phyloP scores from a whole-genome alignment of 1,139 yeast species.

The Pichia sp. region DNA sequence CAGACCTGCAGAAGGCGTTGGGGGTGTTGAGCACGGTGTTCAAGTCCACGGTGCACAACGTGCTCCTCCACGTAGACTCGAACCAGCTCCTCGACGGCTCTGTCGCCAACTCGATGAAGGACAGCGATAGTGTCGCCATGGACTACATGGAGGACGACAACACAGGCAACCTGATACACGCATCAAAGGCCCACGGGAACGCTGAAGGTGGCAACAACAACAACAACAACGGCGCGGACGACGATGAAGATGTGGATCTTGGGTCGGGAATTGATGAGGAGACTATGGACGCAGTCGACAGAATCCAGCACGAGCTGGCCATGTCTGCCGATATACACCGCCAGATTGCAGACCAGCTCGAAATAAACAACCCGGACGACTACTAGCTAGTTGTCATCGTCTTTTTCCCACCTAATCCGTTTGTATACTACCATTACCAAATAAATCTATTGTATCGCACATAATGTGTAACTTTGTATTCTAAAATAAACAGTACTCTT shows the following conservation, averaged over 20 bases:
- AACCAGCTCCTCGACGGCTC: conserved; percentile 10
- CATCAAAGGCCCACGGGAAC: neutral
- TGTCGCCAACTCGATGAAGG: neutral
- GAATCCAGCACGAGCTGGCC: conserved; percentile 15
- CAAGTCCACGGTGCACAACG: conserved; percentile 60
- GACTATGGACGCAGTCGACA: conserved; percentile 13
- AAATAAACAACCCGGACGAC: conserved; percentile 10
- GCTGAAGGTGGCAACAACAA: neutral
- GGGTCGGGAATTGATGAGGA: conserved; percentile 14
- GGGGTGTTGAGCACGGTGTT: conserved; percentile 62
- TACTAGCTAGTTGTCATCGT: neutral
- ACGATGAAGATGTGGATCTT: conserved; percentile 13
- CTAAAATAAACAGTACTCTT: neutral
- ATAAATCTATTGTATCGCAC: neutral
- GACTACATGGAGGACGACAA: conserved; percentile 1
- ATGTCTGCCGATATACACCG: conserved; percentile 16
- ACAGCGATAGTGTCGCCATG: conserved; percentile 8
- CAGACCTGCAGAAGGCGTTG: conserved; percentile 59
- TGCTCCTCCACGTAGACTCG: conserved; percentile 36
- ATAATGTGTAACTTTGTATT: neutral
- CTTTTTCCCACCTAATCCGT: neutral
- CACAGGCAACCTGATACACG: neutral
- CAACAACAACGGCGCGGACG: neutral
- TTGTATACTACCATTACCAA: conserved; percentile 7
- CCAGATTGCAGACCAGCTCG: conserved; percentile 18